These are phyloP conservation scores for Xylariaceae sp. DNA, from an alignment of 2,329 filamentous ascomycete species.

Conservation along the genomic window DNA sequence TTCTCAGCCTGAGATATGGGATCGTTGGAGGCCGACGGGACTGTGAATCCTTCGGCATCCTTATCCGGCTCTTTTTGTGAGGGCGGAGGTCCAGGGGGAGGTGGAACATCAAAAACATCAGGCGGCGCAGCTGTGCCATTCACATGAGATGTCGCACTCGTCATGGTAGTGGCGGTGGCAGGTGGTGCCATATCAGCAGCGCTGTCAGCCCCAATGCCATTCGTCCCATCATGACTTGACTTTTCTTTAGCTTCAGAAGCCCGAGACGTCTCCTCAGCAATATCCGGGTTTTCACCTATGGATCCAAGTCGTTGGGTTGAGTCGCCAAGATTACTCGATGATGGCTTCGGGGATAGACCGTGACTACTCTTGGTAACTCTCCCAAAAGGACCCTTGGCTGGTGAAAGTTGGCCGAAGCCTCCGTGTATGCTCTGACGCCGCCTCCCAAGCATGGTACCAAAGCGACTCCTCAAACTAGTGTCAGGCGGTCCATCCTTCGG, in stretches of 20 bases:
- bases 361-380: constrained; percentile 61
- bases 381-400: constrained; percentile 56
- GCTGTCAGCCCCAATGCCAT: constrained; percentile 38
- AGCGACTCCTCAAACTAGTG: constrained; percentile 56
- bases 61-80: constrained; percentile 44
- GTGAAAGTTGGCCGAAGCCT: constrained; percentile 54
- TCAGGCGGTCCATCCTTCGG: constrained; percentile 41
- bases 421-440: constrained; percentile 63
- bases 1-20: constrained; percentile 69
- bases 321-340: constrained; percentile 55
- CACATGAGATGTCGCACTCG: constrained; percentile 30
- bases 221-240: constrained; percentile 38
- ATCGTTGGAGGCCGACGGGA: constrained; percentile 61
- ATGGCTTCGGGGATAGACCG: constrained; percentile 55
- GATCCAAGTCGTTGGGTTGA: constrained; percentile 50
- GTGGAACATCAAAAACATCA: constrained; percentile 47
- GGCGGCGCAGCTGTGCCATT: constrained; percentile 42
- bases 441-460: constrained; percentile 66
- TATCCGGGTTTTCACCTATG: constrained; percentile 52
- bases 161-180: constrained; percentile 14
- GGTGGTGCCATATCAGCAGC: constrained; percentile 24
- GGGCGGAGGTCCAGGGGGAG: constrained; percentile 48
- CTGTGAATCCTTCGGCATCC: constrained; percentile 72
- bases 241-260: constrained; percentile 29
- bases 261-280: constrained; percentile 27